Base-by-base conservation (phyloP, 1,139 yeast species). In the Komagataea norvegica region DNA sequence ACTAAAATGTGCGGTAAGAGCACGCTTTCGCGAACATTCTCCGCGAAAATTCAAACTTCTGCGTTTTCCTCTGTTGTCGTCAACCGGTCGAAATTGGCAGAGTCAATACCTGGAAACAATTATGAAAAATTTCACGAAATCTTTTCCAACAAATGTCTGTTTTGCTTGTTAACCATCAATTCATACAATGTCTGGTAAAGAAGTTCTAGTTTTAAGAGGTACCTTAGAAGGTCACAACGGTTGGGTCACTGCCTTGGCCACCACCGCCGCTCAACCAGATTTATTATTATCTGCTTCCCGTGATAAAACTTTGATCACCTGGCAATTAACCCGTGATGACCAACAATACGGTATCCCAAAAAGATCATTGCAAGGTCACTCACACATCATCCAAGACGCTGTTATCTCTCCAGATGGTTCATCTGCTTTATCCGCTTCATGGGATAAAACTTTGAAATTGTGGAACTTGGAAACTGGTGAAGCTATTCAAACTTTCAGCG, bases 381-480 rank as follows among this genome's bases (percentile, higher is more conserved):
- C 95, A 59, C 98, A 91, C 89, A 91, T 91, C 65, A 95, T 91
- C 57, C 91, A 88, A 75, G 98, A 91, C 68, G 93, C 89, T 68
- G 86, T 94, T 67, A 85, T 91, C 74, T 87, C 98, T 53, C 91
- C 94, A 67, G 98, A 93, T 68, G 98, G 98, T 71, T 82, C 85
- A 65, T 91, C 81, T 77, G 98, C 96, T 65, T 77, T 91, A 68
- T 91, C 98, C 55, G 96, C 95, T 63, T 93, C 98, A 62, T 91
- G 99, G 99, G 98, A 91, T 70, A 87, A 84, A 77, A 89, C 98
- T 65, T 79, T 93, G 70, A 93, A 97, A 80, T 84, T 91, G 67
- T 91, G 99, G 99, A 91, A 87, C 70, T 79, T 91, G 64, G 82
- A 81, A 68, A 78, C 93, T 60, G 99, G 98, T 77, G 85, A 82